These are phyloP conservation scores for Neoboletus subvelutipes DNA, from an alignment of 768 basidiomycete genomes.

Conservation along the genomic window DNA sequence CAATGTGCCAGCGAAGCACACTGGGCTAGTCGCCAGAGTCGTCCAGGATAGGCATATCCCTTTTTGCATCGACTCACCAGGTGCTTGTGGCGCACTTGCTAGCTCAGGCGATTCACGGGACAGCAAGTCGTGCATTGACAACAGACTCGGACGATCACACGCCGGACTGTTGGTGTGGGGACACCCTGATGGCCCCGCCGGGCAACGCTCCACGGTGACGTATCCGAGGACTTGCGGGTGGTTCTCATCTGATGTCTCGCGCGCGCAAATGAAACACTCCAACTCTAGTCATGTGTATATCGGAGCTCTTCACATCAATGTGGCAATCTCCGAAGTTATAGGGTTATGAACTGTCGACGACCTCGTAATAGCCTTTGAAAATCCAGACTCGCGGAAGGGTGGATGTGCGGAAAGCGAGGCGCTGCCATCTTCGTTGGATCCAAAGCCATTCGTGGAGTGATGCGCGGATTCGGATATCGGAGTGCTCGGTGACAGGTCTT, in stretches of 20 bases:
- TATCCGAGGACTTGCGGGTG: conserved; percentile 20
- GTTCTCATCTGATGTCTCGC: not conserved
- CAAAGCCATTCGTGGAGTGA: not conserved
- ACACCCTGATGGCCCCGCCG: not conserved
- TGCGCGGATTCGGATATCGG: not conserved
- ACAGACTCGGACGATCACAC: conserved; percentile 8
- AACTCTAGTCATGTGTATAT: not conserved
- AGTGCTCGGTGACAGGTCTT: not conserved
- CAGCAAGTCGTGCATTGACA: not conserved
- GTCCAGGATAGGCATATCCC: conserved; percentile 10
- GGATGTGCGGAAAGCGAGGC: not conserved
- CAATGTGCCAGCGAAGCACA: conserved; percentile 2
- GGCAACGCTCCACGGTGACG: not conserved
- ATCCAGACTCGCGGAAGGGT: not conserved
- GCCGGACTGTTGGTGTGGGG: not conserved
- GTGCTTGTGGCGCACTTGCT: not conserved
- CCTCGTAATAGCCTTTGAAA: not conserved
- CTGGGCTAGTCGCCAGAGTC: not conserved
- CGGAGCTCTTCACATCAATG: not conserved
- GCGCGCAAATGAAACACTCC: conserved; percentile 24
- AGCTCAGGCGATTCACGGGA: conserved; percentile 5
- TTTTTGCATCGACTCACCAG: not conserved
- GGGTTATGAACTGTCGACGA: conserved; percentile 2
- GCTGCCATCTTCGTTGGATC: not conserved
- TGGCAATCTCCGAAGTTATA: conserved; percentile 7